Base-by-base conservation (phyloP, 495 filamentous ascomycete genomes). In the Hyaloscypha bicolor region DNA sequence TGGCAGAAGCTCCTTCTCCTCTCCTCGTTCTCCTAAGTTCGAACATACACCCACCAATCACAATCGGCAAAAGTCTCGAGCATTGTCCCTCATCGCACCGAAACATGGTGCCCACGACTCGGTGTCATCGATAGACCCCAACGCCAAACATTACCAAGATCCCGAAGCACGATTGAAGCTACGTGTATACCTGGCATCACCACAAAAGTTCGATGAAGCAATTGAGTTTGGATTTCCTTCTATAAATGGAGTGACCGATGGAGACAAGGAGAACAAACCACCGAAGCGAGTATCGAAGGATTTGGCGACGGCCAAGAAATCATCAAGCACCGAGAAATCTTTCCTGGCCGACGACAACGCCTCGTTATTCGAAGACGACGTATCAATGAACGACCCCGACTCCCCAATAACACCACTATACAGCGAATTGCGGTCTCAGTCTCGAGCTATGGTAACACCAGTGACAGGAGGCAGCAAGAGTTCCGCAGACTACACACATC, bases 151-250 rank as follows among this genome's bases (percentile, higher is more conserved):
- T 76, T 97, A 97, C 71, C 92, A 91, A 75, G 93, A 98, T 68
- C 93, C 93, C 0, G 92, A 97, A 74, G 92, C 93, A 45, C 87
- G 94, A 45, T 78, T 94, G 58, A 96, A 94, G 74, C 79, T 97
- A 14, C 89, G 93, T 3, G 88, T 93, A n/a, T 96, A 93, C 69
- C 83, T 96, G 3, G 90, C 91, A 21, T 97, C 94, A 2, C 91
- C 93, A 9, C 92, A 97, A 69, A 97, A 96, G 74, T 97, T 97
- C 66, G 95, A 98, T 72, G 94, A 97, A 79, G 93, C 92, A 1
- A 85, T 97, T 62, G 92, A 95, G 74, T 97, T 95, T 78, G 94
- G 94, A 5, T 97, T 97, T 69, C 93, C 93, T 0, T 88, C 91
- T 21, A 84, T 78, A 35, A 78, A 83, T 45, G 73, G 73, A 3